Base-by-base conservation (phyloP, 2,329 filamentous ascomycete genomes). In the Penicillium verrucosum region DNA sequence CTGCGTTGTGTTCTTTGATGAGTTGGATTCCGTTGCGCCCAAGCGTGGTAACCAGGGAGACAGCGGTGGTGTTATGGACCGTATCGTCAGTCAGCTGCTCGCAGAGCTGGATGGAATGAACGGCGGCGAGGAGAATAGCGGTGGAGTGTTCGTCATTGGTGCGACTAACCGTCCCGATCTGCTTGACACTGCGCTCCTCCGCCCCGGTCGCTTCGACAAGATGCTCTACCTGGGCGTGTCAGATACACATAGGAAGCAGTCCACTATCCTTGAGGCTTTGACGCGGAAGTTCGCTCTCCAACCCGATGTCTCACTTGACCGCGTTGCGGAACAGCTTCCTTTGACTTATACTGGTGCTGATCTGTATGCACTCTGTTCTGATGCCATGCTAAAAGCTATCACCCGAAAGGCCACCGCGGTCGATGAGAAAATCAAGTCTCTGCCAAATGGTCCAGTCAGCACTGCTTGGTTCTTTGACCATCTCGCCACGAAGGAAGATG, bases 71-170 rank as follows among this genome's bases (percentile, higher is more conserved):
- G 94, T 97, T 54, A 97, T 97, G 93, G 94, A 97, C 73, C 86
- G 94, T 54, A 97, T 97, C 63, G 93, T 99, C 50, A 94, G 89
- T 58, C 94, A 97, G 77, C 79, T 99, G 43, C 83, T 99, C 11
- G 94, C 94, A 0, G 94, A 99, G 76, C 81, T 99, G 23, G 94
- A 99, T 70, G 94, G 94, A 50, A 99, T 99, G 94, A 97, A 92
- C 51, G 89, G 93, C 63, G 92, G 91, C 16, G 90, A 92, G 57
- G 90, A 92, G 62, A 85, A 83, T 46, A 75, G 73, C 38, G 90
- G 90, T 11, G 92, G 92, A 21, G 93, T 97, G 5, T 97, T 97
- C 71, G 94, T 97, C 29, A 96, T 99, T 64, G 93, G 94, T 56
- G 93, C 93, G 4, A 99, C 93, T 5, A 99, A 99, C 77, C 80